Evolutionary conservation across 768 basidiomycete species (phyloP), one percentile per base, ranked within the genome.

Genomic region (Amanita polypyramis): DNA sequence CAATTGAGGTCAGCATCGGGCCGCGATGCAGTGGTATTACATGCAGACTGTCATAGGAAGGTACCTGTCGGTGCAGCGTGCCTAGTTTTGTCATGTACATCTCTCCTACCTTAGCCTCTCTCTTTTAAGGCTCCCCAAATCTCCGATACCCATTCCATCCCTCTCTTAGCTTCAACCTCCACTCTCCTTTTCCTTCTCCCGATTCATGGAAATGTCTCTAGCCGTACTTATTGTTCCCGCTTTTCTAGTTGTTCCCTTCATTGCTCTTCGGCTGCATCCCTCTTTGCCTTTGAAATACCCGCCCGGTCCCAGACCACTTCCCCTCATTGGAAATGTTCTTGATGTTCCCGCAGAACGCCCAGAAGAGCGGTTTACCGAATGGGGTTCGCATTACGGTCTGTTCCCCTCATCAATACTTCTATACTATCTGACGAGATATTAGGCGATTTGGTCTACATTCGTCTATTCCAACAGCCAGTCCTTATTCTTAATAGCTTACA

Each of bases 401-500:
- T 61, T 37, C 23, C 33, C 20, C 43, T 2, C 20, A 21, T 11
- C 32, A 7, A 32, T 14, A 47, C 19, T 36, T 45, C 32, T 17
- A 27, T 21, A 45, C 23, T 29, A 27, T 12, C 23, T 41, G 32
- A 50, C n/a, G 35, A 12, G 35, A 17, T 23, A n/a, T 11, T 50
- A 74, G 74, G 74, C 52, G 68, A 74, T 49, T 55, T 76, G 45
- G 53, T 75, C 30, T 63, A 70, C 48, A 46, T 70, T 43, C 58
- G 59, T 33, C 49, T 76, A 20, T 58, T 79, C 20, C 68, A 71
- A 19, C 69, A 70, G 45, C 65, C 70, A 6, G 68, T 76, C 56
- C 54, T 80, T 40, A 60, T 81, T 45, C 59, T 82, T 25, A 78
- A 73, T 58, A 70, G 68, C 49, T 51, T 63, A 52, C 63, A 70